These are phyloP conservation scores for Tolypocladium ophioglossoides DNA, from an alignment of 2,329 filamentous ascomycete species.

Conservation along the genomic window DNA sequence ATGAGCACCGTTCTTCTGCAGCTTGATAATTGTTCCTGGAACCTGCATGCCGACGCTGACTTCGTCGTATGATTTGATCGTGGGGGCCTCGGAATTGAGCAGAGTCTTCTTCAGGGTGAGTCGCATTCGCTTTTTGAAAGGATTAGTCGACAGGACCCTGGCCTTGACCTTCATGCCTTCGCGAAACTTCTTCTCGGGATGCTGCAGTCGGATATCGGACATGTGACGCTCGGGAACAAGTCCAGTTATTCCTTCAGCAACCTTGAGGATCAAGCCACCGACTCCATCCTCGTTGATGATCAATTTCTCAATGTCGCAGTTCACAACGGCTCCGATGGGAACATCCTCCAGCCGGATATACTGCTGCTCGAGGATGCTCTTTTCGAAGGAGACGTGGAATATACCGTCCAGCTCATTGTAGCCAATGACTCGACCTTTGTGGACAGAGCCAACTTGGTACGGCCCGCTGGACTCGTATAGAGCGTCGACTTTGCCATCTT, in stretches of 20 bases:
- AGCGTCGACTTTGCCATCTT: conserved; percentile 80
- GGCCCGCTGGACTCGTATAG: conserved; percentile 67
- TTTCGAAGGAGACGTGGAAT: conserved; percentile 76
- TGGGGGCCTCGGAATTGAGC: conserved; percentile 75
- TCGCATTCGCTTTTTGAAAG: conserved; percentile 65
- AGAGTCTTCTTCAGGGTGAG: conserved; percentile 92
- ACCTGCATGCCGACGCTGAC: conserved; percentile 66
- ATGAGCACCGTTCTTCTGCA: conserved; percentile 69
- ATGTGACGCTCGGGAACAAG: conserved; percentile 82
- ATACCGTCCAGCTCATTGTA: conserved; percentile 83
- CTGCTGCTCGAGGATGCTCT: conserved; percentile 71
- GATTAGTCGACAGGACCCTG: conserved; percentile 71
- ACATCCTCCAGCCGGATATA: conserved; percentile 92
- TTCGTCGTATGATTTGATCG: conserved; percentile 68
- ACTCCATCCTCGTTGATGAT: conserved; percentile 70
- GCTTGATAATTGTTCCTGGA: conserved; percentile 77
- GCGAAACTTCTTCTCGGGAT: conserved; percentile 93
- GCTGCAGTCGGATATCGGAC: conserved; percentile 75
- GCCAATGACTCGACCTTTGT: conserved; percentile 72
- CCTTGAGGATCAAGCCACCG: conserved; percentile 67
- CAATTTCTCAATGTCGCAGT: conserved; percentile 76
- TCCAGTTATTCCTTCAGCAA: conserved; percentile 82
- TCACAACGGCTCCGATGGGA: conserved; percentile 67
- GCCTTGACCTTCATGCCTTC: conserved; percentile 78
- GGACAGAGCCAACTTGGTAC: conserved; percentile 67